These are phyloP conservation scores for Penicillium sp. DNA, from an alignment of 2,329 filamentous ascomycete genomes.

Conservation along the genomic window DNA sequence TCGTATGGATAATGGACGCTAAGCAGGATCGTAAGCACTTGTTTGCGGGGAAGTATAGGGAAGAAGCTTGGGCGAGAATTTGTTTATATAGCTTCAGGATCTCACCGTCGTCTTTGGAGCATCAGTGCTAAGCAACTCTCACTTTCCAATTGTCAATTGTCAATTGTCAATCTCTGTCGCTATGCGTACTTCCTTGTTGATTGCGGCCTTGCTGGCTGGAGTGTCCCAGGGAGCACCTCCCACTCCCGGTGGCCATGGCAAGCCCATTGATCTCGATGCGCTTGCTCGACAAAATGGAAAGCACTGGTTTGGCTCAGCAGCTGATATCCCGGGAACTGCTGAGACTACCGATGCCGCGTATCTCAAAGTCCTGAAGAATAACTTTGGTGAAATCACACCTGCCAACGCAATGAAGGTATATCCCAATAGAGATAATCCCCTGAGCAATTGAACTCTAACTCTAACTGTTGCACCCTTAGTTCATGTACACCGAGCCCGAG, in stretches of 20 bases:
- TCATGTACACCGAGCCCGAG: constrained; percentile 59
- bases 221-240: neutral
- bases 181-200: neutral
- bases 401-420: constrained; percentile 58
- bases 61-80: neutral
- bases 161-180: neutral
- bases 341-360: constrained; percentile 56
- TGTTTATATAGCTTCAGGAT: neutral
- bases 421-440: neutral
- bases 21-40: neutral
- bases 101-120: neutral
- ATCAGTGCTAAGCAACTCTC: neutral
- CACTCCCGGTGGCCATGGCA: neutral
- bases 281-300: constrained; percentile 57
- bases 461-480: constrained; percentile 38
- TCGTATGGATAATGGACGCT: neutral
- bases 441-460: neutral
- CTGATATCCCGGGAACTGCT: constrained; percentile 49
- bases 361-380: constrained; percentile 53
- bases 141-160: neutral
- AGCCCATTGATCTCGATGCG: constrained; percentile 47
- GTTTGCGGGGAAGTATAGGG: neutral
- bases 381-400: constrained; percentile 65
- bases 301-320: constrained; percentile 57
- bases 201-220: constrained; percentile 1